phyloP scores from a whole-genome alignment of 345 rosid species.

The Eucalyptus decipiens region DNA sequence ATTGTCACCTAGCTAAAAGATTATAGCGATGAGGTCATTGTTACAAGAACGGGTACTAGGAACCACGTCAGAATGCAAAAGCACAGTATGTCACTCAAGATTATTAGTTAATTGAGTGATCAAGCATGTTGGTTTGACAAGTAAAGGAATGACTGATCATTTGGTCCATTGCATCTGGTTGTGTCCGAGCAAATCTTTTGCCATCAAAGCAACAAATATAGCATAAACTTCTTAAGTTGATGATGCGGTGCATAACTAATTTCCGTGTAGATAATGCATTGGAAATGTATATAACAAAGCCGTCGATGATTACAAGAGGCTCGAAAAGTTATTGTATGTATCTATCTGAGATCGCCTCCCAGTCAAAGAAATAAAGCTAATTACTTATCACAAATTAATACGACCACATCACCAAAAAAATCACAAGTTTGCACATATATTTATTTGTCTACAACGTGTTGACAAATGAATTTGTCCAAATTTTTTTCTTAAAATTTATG shows the following conservation, averaged over 20 bases:
- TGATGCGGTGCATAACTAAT: not conserved
- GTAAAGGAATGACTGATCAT: not conserved
- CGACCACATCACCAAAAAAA: no score
- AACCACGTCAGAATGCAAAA: not conserved
- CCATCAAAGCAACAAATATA: not conserved
- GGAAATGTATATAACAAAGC: not conserved
- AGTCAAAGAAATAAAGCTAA: no score
- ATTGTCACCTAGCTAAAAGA: not conserved
- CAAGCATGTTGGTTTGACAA: not conserved
- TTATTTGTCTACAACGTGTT: no score
- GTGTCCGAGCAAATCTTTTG: not conserved
- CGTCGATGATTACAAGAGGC: not conserved
- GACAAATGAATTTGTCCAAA: no score
- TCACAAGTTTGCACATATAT: no score
- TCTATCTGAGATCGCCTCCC: no score
- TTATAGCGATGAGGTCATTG: not conserved
- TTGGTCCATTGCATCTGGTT: not conserved
- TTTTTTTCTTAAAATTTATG: no score
- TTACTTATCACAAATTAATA: no score
- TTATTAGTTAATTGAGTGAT: not conserved
- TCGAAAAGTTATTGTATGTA: no score
- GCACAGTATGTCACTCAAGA: not conserved
- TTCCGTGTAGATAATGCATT: not conserved
- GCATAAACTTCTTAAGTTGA: not conserved
- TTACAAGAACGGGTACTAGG: not conserved